phyloP scores from a whole-genome alignment of 2,329 filamentous ascomycete species.

The Sporothrix dimorphospora region DNA sequence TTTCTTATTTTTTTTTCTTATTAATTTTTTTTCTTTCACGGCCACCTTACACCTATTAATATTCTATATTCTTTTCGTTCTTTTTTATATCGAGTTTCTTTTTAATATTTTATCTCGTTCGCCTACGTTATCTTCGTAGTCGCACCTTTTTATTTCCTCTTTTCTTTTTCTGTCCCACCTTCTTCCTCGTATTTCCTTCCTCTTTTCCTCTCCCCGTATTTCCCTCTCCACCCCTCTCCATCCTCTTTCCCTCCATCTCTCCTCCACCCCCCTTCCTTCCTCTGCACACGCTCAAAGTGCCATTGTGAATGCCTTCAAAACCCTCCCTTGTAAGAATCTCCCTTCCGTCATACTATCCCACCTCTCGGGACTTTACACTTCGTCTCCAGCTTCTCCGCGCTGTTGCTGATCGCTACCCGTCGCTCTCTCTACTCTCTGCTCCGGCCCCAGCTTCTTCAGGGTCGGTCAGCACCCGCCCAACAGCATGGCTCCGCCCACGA shows the following conservation, averaged over 20 bases:
- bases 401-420: no score
- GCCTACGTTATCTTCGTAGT: background rate
- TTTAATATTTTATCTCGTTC: background rate
- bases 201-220: no score
- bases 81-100: background rate
- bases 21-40: no score
- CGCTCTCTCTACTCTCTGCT: background rate
- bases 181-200: background rate
- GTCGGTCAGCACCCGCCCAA: constrained; percentile 17
- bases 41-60: no score
- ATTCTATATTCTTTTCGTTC: no score
- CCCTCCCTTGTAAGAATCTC: no score
- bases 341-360: background rate
- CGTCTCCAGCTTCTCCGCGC: no score
- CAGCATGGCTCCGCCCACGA: constrained; percentile 30
- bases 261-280: background rate
- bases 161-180: background rate
- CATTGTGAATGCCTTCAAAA: no score
- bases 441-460: constrained; percentile 34
- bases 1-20: background rate
- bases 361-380: no score
- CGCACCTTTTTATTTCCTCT: background rate
- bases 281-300: background rate
- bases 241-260: background rate
- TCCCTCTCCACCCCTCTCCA: background rate